Conservation (phyloP, 768 basidiomycete species). For the Boletellus ananas region DNA sequence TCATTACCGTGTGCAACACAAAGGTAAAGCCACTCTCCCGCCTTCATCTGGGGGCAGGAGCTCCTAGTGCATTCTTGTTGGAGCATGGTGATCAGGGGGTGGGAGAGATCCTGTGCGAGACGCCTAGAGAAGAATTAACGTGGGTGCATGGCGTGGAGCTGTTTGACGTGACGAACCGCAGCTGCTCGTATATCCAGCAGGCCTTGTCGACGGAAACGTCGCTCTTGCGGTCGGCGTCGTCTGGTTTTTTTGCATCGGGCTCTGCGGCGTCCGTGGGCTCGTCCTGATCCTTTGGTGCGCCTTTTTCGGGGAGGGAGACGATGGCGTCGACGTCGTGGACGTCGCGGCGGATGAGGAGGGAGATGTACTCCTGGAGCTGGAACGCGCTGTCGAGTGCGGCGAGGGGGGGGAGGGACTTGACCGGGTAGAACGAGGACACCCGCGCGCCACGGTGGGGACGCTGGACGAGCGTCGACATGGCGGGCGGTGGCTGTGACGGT, state of each 20-base stretch:
- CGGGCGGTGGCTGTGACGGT: not conserved
- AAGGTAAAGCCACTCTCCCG: constrained; percentile 96
- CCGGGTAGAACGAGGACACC: constrained; percentile 75
- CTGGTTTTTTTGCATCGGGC: constrained; percentile 29
- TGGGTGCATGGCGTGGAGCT: not conserved
- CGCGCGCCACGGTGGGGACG: constrained; percentile 74
- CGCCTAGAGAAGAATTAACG: constrained; percentile 46
- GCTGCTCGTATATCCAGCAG: constrained; percentile 79
- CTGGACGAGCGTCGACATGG: constrained; percentile 41
- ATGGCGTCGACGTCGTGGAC: constrained; percentile 86
- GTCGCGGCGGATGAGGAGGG: constrained; percentile 78
- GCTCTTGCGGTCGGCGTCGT: constrained; percentile 30
- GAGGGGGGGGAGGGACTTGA: constrained; percentile 65
- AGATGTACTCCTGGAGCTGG: constrained; percentile 92
- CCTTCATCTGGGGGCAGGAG: constrained; percentile 96
- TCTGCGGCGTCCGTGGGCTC: constrained; percentile 25
- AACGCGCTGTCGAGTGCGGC: constrained; percentile 85
- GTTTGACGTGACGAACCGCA: constrained; percentile 38
- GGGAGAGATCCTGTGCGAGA: constrained; percentile 81
- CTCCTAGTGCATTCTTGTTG: constrained; percentile 84
- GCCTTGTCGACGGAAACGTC: constrained; percentile 71
- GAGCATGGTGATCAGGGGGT: constrained; percentile 78
- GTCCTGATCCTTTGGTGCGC: constrained; percentile 24
- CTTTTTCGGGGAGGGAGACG: constrained; percentile 65
- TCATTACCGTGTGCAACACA: constrained; percentile 94